A percentile compares a stretch with the other conserved stretches of the same genome.
Evolutionary conservation across 1,284 basidiomycete species (phyloP).

Genomic region (Wolfiporia cocos): DNA sequence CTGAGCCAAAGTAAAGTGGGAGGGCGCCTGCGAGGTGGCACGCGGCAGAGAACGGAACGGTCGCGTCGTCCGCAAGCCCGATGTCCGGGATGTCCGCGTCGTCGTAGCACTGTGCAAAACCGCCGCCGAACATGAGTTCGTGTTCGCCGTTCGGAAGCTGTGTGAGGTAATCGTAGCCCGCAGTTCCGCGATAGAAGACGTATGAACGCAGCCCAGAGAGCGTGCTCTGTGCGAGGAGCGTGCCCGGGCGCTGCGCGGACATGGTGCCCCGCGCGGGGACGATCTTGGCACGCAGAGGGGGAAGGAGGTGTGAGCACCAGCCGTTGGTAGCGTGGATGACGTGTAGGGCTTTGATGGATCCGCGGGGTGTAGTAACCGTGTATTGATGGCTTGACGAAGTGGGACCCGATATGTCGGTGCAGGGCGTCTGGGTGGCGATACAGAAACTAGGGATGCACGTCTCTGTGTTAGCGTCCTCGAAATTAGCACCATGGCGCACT

Average conservation of each 20-base stretch:
- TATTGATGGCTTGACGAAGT: conserved; percentile 24
- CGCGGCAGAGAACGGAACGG: conserved; percentile 27
- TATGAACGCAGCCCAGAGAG: conserved; percentile 42
- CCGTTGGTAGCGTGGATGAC: conserved; percentile 79
- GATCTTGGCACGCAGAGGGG: conserved; percentile 36
- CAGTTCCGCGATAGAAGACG: conserved; percentile 46
- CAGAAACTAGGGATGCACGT: conserved; percentile 28
- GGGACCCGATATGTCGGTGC: conserved; percentile 28
- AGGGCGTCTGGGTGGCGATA: conserved; percentile 36
- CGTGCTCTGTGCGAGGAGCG: conserved; percentile 20
- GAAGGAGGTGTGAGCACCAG: conserved; percentile 63
- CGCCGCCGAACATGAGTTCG: conserved; percentile 63
- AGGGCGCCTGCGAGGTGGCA: conserved; percentile 35
- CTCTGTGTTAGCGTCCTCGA: background rate
- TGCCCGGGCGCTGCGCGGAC: conserved; percentile 56
- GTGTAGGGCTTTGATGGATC: conserved; percentile 46
- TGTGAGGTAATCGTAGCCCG: conserved; percentile 66
- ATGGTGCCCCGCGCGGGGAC: conserved; percentile 58
- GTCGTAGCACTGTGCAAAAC: conserved; percentile 30
- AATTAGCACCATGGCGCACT: conserved; percentile 20
- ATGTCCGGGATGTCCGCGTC: conserved; percentile 33
- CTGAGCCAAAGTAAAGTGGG: conserved; percentile 37
- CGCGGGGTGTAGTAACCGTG: conserved; percentile 45
- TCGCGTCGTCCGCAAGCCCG: conserved; percentile 37
- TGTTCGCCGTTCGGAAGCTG: conserved; percentile 46